phyloP scores from a whole-genome alignment of 2,329 filamentous ascomycete species.

The Zalaria sp. region DNA sequence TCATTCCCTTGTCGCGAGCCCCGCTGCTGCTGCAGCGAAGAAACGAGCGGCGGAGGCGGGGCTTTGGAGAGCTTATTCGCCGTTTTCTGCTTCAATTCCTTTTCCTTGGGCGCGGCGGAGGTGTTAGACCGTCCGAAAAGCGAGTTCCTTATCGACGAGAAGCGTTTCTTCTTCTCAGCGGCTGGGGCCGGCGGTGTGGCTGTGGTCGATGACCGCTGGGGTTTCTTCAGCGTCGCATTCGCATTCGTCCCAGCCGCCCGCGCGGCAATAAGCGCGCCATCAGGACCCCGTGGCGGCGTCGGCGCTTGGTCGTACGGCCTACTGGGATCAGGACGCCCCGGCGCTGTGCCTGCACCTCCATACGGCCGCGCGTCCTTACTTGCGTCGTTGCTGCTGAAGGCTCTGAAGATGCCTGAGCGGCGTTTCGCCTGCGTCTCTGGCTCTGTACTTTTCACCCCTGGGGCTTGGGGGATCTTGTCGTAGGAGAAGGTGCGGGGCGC shows the following conservation, averaged over 20 bases:
- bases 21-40: conserved; percentile 1
- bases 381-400: conserved; percentile 6
- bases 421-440: conserved; percentile 6
- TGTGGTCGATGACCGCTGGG: conserved; percentile 12
- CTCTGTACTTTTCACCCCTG: conserved; percentile 3
- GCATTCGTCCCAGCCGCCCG: conserved; percentile 1
- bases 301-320: background rate
- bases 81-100: background rate
- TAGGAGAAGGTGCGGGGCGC: conserved; percentile 3
- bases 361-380: background rate
- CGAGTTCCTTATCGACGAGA: conserved; percentile 26
- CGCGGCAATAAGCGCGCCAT: conserved; percentile 1
- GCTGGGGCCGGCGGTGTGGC: conserved; percentile 11
- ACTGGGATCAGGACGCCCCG: no score
- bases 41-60: conserved; percentile 1
- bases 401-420: conserved; percentile 11
- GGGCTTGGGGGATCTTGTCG: conserved; percentile 1
- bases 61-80: conserved; percentile 1
- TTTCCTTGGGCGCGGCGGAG: conserved; percentile 10
- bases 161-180: conserved; percentile 23
- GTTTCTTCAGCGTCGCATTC: conserved; percentile 13
- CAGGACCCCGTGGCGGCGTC: background rate
- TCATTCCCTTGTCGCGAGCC: background rate
- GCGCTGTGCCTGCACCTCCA: background rate
- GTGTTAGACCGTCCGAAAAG: conserved; percentile 27